phyloP scores from a whole-genome alignment of 176 grass and related monocot genomes.

The Elaeis guineensis region DNA sequence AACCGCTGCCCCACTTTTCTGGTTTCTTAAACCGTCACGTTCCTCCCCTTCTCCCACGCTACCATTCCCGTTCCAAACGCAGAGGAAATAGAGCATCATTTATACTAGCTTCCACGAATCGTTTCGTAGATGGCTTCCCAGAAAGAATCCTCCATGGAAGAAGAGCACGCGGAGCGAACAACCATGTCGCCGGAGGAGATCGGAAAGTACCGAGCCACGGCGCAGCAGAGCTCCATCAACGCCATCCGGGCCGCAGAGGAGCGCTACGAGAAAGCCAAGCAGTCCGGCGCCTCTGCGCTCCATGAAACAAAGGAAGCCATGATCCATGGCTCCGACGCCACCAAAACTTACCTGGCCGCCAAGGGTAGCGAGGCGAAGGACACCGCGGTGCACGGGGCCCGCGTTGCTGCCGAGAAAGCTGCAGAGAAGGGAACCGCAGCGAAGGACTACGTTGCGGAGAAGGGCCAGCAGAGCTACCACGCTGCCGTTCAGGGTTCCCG shows the following conservation, averaged over 20 bases:
- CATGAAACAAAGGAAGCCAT: slow-evolving; percentile 19
- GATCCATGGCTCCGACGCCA: slow-evolving; percentile 13
- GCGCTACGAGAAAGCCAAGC: slow-evolving; percentile 44
- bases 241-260: slow-evolving; percentile 59
- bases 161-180: background rate
- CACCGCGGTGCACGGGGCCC: background rate
- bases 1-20: too few species aligned
- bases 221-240: slow-evolving; percentile 68
- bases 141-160: background rate
- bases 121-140: slow-evolving; percentile 2
- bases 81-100: too few species aligned
- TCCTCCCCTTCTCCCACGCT: too few species aligned
- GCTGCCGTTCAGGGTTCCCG: too few species aligned
- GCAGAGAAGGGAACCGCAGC: slow-evolving; percentile 8
- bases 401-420: background rate
- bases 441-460: slow-evolving; percentile 3
- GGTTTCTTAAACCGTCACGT: too few species aligned
- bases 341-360: slow-evolving; percentile 16
- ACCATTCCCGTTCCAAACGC: too few species aligned
- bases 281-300: slow-evolving; percentile 4
- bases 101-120: too few species aligned
- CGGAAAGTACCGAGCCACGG: slow-evolving; percentile 41
- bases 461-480: background rate
- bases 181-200: slow-evolving; percentile 53
- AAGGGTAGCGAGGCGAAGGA: slow-evolving; percentile 32